Evolutionary conservation across 768 basidiomycete genomes (phyloP).

Genomic region (Pulveroboletus sp.): DNA sequence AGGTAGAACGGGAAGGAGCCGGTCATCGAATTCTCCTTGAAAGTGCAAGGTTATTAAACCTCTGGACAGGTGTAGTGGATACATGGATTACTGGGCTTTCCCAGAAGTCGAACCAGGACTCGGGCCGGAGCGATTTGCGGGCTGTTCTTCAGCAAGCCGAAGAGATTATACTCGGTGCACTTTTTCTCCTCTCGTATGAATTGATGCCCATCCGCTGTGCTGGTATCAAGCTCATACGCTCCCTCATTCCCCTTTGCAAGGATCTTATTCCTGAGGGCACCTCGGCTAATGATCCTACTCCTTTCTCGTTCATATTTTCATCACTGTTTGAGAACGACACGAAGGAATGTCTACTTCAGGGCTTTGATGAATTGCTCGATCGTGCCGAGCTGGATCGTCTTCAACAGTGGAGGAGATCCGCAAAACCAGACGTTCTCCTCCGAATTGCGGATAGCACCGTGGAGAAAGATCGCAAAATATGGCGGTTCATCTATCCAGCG

Average conservation of each 20-base stretch:
- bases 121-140: slow-evolving; percentile 39
- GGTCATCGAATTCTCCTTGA: slow-evolving; percentile 62
- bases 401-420: slow-evolving; percentile 60
- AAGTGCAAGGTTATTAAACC: slow-evolving; percentile 55
- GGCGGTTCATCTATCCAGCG: slow-evolving; percentile 67
- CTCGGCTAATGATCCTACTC: slow-evolving; percentile 25
- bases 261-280: slow-evolving; percentile 37
- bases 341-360: slow-evolving; percentile 45
- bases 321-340: slow-evolving; percentile 51
- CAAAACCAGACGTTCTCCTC: slow-evolving; percentile 52
- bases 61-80: slow-evolving; percentile 74
- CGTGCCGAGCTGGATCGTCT: slow-evolving; percentile 54
- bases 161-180: slow-evolving; percentile 64
- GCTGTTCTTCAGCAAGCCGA: slow-evolving; percentile 42
- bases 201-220: slow-evolving; percentile 44
- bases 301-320: slow-evolving; percentile 38
- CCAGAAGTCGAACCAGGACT: slow-evolving; percentile 35
- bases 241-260: slow-evolving; percentile 46
- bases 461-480: slow-evolving; percentile 63
- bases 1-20: slow-evolving; percentile 59
- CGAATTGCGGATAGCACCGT: slow-evolving; percentile 69
- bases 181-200: slow-evolving; percentile 71
- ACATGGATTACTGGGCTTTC: slow-evolving; percentile 55
- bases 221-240: slow-evolving; percentile 62
- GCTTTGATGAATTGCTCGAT: slow-evolving; percentile 65